These are phyloP conservation scores for Ascosphaera pollenicola DNA, from an alignment of 2,329 filamentous ascomycete species.

Conservation along the genomic window DNA sequence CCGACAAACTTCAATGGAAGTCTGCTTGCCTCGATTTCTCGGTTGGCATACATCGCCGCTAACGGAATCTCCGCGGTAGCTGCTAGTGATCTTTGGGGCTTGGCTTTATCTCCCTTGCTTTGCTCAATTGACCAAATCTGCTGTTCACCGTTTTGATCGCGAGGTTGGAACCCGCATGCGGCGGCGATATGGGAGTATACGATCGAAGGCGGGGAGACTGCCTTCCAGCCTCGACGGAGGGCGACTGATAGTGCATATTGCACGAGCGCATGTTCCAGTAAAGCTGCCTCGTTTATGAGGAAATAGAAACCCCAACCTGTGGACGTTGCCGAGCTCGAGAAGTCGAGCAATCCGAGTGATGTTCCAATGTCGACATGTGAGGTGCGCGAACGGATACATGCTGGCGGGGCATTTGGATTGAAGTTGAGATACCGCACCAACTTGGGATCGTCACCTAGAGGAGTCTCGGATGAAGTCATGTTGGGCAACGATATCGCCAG, in stretches of 20 bases:
- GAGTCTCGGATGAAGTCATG: slow-evolving; percentile 56
- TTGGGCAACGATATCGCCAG: slow-evolving; percentile 70
- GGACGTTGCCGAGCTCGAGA: slow-evolving; percentile 55
- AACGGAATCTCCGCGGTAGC: slow-evolving; percentile 91
- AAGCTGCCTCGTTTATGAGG: slow-evolving; percentile 70
- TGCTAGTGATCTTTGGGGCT: slow-evolving; percentile 52
- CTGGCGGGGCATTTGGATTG: slow-evolving; percentile 26
- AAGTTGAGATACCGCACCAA: slow-evolving; percentile 64
- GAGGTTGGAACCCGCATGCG: slow-evolving; percentile 84
- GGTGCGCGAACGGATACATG: slow-evolving; percentile 8
- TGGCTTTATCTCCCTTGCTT: slow-evolving; percentile 36
- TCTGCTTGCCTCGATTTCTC: slow-evolving; percentile 38
- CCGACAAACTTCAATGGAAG: slow-evolving; percentile 65
- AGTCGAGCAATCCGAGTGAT: slow-evolving; percentile 77
- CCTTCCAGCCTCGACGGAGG: slow-evolving; percentile 51
- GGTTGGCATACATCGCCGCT: slow-evolving; percentile 68
- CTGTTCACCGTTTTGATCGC: slow-evolving; percentile 75
- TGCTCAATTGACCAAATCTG: slow-evolving; percentile 72
- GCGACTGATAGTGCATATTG: slow-evolving; percentile 64
- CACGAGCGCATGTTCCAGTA: slow-evolving; percentile 84
- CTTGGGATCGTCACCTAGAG: slow-evolving; percentile 40
- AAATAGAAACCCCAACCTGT: slow-evolving; percentile 98
- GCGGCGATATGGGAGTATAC: slow-evolving; percentile 81
- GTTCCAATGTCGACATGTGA: slow-evolving; percentile 75
- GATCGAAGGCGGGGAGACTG: slow-evolving; percentile 66